A percentile compares a stretch with the other conserved stretches of the same genome.
These are phyloP conservation scores for Phyllosticta citrichinensis DNA, from an alignment of 2,329 filamentous ascomycete genomes.

Conservation along the genomic window DNA sequence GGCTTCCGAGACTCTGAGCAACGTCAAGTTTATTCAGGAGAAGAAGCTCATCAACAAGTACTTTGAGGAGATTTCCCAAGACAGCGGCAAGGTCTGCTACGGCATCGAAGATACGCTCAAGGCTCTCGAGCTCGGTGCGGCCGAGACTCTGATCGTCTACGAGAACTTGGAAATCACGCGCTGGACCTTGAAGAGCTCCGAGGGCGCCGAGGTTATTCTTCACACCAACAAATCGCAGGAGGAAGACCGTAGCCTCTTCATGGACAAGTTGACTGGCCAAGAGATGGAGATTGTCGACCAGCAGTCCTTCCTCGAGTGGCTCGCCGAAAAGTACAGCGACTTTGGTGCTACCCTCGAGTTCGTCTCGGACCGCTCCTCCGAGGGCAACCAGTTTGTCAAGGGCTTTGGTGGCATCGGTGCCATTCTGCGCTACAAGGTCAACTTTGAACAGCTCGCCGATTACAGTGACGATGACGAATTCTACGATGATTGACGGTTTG, in stretches of 20 bases:
- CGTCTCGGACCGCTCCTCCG: conserved; percentile 91
- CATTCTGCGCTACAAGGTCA: conserved; percentile 97
- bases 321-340: conserved; percentile 96
- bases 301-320: conserved; percentile 96
- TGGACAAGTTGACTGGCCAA: conserved; percentile 90
- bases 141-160: conserved; percentile 90
- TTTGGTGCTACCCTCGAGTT: conserved; percentile 95
- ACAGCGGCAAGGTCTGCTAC: conserved; percentile 94
- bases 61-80: conserved; percentile 98
- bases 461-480: conserved; percentile 72
- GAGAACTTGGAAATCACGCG: conserved; percentile 94
- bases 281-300: conserved; percentile 93
- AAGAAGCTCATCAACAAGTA: conserved; percentile 99
- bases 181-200: conserved; percentile 76
- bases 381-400: conserved; percentile 99
- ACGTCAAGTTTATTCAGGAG: conserved; percentile 99
- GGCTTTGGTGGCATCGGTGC: conserved; percentile 98
- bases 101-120: conserved; percentile 97
- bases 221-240: conserved; percentile 87
- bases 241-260: conserved; percentile 68
- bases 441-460: conserved; percentile 97
- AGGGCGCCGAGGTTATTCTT: conserved; percentile 61
- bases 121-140: conserved; percentile 88
- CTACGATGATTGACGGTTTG: conserved; percentile 88
- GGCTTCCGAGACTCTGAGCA: conserved; percentile 87